Conservation (phyloP, 306 rosid genomes). For the Clitoria ternatea region DNA sequence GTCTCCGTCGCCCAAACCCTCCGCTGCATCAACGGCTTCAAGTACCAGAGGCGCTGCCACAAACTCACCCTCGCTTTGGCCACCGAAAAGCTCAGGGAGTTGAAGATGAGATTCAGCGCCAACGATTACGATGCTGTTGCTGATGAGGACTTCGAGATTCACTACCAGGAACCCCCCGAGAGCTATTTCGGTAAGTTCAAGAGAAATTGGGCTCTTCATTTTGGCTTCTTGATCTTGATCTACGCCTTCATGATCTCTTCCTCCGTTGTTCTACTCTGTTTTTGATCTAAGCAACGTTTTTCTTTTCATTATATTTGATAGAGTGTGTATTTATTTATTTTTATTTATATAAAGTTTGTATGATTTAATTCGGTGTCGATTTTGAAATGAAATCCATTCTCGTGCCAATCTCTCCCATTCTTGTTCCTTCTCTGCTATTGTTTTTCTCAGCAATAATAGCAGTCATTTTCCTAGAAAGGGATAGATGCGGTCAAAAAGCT, state of each 20-base stretch:
- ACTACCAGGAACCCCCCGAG: slow-evolving; percentile 89
- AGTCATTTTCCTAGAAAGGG: not conserved
- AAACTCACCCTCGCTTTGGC: slow-evolving; percentile 88
- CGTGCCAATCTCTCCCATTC: not conserved
- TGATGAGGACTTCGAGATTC: slow-evolving; percentile 75
- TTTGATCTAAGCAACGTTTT: not conserved
- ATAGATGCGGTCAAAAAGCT: not conserved
- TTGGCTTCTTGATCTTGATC: slow-evolving; percentile 72
- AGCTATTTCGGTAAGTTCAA: slow-evolving; percentile 82
- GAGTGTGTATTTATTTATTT: not conserved
- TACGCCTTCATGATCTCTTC: slow-evolving; percentile 75
- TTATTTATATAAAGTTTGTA: not conserved
- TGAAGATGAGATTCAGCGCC: slow-evolving; percentile 40
- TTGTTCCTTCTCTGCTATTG: not conserved
- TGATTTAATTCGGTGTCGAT: not conserved
- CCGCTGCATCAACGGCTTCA: slow-evolving; percentile 84
- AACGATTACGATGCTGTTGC: slow-evolving; percentile 33
- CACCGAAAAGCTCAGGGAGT: slow-evolving; percentile 67
- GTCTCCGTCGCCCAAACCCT: slow-evolving; percentile 86
- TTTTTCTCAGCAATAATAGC: no score
- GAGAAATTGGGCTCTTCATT: slow-evolving; percentile 96
- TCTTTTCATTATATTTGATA: no score
- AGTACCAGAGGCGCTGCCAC: slow-evolving; percentile 93
- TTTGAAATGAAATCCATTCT: slow-evolving; percentile 1
- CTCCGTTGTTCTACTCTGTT: slow-evolving; percentile 85